Conservation (phyloP, 495 filamentous ascomycete species). For the Hyaloscypha bicolor region DNA sequence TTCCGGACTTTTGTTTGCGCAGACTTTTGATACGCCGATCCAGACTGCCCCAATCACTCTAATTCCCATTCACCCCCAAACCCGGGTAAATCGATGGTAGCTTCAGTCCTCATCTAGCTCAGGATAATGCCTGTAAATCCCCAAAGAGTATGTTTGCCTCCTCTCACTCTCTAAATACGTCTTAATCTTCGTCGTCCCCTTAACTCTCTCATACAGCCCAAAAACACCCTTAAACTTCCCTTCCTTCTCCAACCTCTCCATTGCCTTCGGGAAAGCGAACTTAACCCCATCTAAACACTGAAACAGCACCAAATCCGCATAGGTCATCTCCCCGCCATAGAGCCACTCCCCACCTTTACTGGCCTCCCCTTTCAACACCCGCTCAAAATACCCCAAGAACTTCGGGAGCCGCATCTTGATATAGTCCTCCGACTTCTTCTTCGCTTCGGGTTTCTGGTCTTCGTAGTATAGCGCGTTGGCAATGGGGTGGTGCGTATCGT, state of each 20-base stretch:
- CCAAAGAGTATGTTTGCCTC: slow-evolving; percentile 53
- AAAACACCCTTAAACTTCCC: slow-evolving; percentile 55
- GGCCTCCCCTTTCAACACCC: slow-evolving; percentile 56
- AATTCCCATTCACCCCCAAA: too few species aligned
- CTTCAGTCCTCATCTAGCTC: slow-evolving; percentile 43
- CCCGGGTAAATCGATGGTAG: too few species aligned
- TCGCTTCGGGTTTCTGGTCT: slow-evolving; percentile 64
- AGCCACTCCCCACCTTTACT: slow-evolving; percentile 24
- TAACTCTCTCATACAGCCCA: slow-evolving; percentile 56
- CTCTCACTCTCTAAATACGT: slow-evolving; percentile 61
- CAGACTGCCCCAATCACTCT: too few species aligned
- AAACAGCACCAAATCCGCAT: slow-evolving; percentile 70
- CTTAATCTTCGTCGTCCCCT: slow-evolving; percentile 54
- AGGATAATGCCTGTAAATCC: slow-evolving; percentile 64
- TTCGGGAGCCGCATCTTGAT: slow-evolving; percentile 62
- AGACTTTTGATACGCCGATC: too few species aligned
- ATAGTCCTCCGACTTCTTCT: slow-evolving; percentile 52
- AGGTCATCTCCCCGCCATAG: slow-evolving; percentile 48
- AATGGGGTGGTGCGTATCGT: slow-evolving; percentile 70
- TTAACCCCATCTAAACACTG: slow-evolving; percentile 57
- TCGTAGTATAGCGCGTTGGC: slow-evolving; percentile 60
- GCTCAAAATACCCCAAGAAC: slow-evolving; percentile 65
- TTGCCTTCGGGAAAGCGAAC: slow-evolving; percentile 66
- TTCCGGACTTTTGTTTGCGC: too few species aligned
- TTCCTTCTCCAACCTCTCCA: slow-evolving; percentile 44